Base-by-base conservation (phyloP, 2,329 filamentous ascomycete species). In the Clarireedia hainanense region DNA sequence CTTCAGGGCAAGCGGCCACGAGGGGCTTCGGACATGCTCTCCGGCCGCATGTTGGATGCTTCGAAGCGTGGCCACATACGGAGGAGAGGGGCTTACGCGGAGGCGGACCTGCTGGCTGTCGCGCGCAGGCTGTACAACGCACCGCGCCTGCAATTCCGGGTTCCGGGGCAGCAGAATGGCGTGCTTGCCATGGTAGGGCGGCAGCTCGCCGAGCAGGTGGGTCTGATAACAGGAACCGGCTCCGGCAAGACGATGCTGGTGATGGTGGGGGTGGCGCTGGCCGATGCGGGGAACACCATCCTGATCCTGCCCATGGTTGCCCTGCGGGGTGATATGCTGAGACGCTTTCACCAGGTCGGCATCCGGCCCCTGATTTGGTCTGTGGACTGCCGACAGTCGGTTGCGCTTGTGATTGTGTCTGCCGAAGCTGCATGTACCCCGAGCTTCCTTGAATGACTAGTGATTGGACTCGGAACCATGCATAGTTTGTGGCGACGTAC, bases 371-470 rank as follows among this genome's bases (percentile, higher is more conserved):
- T 59, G 20, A 49, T 59, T 27, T 59, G 26, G 42, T 52, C 34
- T 3, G 15, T 55, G 1, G 27, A 57, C 36, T 48, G 14, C 24
- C 52, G 43, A 36, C 42, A 51, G 24, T 50, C 34, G 27, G 45
- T 50, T 42, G 49, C 23, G 15, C 23, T 60, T 2, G 54, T 60
- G n/a, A 55, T 60, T 52, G 27, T 60, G 20, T 58, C 26, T 40
- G 49, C 50, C 15, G 30, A 34, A 34, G 12, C 10, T 12, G 30
- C 10, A 34, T 34, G 12, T 12, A 34, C 4, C 1, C 3, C 10
- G 12, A 12, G 30, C 30, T 12, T 34, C 9, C 30, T 1, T 12
- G 12, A 34, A 12, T 12, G 30, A 34, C 30, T 12, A 3, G 10
- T 34, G 30, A 9, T 34, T 34, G 30, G 30, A 12, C 30, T 9